Evolutionary conservation across 306 rosid genomes (phyloP).

Genomic region (Dalbergia cultrata): DNA sequence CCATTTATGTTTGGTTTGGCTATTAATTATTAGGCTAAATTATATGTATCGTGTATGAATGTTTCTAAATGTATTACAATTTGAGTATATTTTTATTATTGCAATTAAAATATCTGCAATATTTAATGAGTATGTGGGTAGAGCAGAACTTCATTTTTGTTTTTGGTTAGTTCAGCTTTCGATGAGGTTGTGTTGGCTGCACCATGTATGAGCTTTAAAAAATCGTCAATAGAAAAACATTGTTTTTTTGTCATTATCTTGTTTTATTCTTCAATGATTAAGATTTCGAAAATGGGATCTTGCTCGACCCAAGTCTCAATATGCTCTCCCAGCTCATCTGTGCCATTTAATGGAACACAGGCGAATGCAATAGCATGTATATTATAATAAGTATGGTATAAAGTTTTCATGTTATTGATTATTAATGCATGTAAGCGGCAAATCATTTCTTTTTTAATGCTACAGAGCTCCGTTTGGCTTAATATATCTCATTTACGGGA

Average conservation of each 20-base stretch:
- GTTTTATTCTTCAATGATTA: conserved; percentile 81
- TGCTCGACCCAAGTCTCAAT: conserved; percentile 62
- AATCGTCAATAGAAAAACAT: conserved; percentile 26
- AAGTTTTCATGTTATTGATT: conserved; percentile 24
- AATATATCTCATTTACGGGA: background rate
- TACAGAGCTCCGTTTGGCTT: background rate
- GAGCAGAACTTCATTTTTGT: conserved; percentile 44
- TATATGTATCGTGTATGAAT: background rate
- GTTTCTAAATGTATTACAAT: background rate
- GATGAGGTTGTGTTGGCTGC: conserved; percentile 48
- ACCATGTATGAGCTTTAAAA: conserved; percentile 36
- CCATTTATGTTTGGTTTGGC: conserved; percentile 9
- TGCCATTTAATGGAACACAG: conserved; percentile 40
- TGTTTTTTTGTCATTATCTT: conserved; percentile 76
- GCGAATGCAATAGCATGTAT: conserved; percentile 13
- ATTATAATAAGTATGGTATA: background rate
- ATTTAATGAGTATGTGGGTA: conserved; percentile 36
- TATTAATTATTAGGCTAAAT: background rate
- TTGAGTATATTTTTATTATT: background rate
- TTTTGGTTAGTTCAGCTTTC: conserved; percentile 51
- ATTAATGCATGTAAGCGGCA: background rate
- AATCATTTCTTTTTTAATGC: conserved; percentile 3
- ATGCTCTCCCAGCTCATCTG: conserved; percentile 76
- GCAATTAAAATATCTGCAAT: background rate
- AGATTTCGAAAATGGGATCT: conserved; percentile 69